Evolutionary conservation across 192 early-diverging fungal genomes (phyloP).

Genomic region (Thamnidium elegans): DNA sequence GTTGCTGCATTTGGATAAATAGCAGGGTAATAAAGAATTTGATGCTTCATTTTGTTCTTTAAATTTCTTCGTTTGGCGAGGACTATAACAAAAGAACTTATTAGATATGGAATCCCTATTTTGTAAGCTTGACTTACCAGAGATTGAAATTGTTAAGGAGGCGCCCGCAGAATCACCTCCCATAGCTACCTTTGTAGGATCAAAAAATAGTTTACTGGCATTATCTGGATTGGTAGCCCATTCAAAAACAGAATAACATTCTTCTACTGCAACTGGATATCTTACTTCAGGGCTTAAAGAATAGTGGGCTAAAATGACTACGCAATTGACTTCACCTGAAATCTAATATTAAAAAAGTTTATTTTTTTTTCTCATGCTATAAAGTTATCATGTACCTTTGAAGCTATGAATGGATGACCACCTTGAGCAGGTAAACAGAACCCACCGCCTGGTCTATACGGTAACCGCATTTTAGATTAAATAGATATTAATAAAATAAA

Average conservation of each 20-base stretch:
- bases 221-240: slow-evolving; percentile 6
- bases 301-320: slow-evolving; percentile 21
- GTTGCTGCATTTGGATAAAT: not conserved
- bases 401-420: too few species aligned
- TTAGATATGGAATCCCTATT: not conserved
- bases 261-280: slow-evolving; percentile 15
- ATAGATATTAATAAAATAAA: too few species aligned
- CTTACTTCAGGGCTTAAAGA: slow-evolving; percentile 15
- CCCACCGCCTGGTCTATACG: too few species aligned
- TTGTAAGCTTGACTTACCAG: not conserved
- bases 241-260: slow-evolving; percentile 23
- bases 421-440: too few species aligned
- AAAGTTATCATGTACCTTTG: too few species aligned
- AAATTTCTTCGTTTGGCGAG: slow-evolving; percentile 2
- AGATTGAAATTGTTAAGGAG: slow-evolving; percentile 5
- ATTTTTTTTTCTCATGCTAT: too few species aligned
- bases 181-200: slow-evolving; percentile 9
- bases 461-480: too few species aligned
- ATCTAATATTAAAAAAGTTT: not conserved
- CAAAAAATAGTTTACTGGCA: not conserved
- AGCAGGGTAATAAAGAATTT: slow-evolving; percentile 21
- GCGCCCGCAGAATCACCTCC: slow-evolving; percentile 28
- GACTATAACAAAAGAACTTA: not conserved
- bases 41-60: not conserved
- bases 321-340: slow-evolving; percentile 7